A percentile compares a stretch with the other conserved stretches of the same genome.
These are phyloP conservation scores for Metschnikowia lochheadii DNA, from an alignment of 805 yeast species.

Conservation along the genomic window DNA sequence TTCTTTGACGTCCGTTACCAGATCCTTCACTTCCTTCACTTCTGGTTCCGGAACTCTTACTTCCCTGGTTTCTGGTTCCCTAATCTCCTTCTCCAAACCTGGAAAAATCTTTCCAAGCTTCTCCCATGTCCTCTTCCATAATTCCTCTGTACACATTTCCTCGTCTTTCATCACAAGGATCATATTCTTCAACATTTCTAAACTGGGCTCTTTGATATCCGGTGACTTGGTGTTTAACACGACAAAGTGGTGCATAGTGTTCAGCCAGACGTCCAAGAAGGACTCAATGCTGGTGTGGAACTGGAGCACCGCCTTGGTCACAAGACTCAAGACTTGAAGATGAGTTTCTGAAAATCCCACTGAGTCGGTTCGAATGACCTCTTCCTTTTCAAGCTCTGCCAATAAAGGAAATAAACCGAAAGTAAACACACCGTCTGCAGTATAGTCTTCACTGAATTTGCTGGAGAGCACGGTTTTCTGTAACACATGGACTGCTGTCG, in stretches of 20 bases:
- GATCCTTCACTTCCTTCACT: neutral
- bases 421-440: constrained; percentile 59
- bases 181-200: constrained; percentile 40
- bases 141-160: constrained; percentile 16
- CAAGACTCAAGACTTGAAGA: constrained; percentile 58
- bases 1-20: neutral
- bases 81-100: constrained; percentile 15
- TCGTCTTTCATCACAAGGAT: constrained; percentile 34
- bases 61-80: neutral
- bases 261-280: constrained; percentile 34
- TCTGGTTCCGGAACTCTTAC: neutral
- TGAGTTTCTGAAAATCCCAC: constrained; percentile 64
- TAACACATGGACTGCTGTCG: constrained; percentile 58
- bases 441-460: constrained; percentile 33
- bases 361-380: constrained; percentile 52
- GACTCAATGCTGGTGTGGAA: constrained; percentile 19
- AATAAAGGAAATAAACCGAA: constrained; percentile 73
- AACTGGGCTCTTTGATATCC: constrained; percentile 29
- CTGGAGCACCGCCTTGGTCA: constrained; percentile 52
- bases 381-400: constrained; percentile 62
- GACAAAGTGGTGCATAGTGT: constrained; percentile 31
- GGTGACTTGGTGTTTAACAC: constrained; percentile 23
- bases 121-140: constrained; percentile 34
- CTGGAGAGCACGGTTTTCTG: constrained; percentile 48
- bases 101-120: constrained; percentile 29